Conservation (phyloP, 2,329 filamentous ascomycete species). For the Botrytis paeoniae region DNA sequence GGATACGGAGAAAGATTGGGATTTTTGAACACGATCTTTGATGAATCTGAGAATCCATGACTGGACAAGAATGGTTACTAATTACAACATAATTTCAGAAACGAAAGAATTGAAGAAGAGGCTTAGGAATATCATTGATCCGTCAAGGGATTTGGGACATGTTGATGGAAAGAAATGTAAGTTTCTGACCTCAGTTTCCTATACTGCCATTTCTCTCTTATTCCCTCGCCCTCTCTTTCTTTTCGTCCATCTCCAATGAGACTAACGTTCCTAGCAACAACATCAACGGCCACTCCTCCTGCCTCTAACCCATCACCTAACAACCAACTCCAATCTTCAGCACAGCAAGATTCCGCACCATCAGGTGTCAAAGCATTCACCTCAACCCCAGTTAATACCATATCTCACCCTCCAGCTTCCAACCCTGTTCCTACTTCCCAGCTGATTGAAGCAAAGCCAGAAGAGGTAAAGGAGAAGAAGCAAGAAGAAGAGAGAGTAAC, state of each 20-base stretch:
- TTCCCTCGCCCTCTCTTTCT: neutral
- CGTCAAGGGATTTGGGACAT: slow-evolving; percentile 75
- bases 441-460: neutral
- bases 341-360: neutral
- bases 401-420: neutral
- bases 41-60: neutral
- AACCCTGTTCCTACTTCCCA: neutral
- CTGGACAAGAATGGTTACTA: neutral
- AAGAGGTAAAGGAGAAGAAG: neutral
- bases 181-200: neutral
- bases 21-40: neutral
- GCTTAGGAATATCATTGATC: slow-evolving; percentile 79
- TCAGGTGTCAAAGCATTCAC: neutral
- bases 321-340: neutral
- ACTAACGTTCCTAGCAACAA: neutral
- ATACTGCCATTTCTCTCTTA: neutral
- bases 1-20: too few species aligned
- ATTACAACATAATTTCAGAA: neutral
- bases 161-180: slow-evolving; percentile 54
- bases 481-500: neutral
- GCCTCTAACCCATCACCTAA: neutral
- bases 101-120: slow-evolving; percentile 19
- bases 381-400: neutral
- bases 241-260: neutral
- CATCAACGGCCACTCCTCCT: neutral